Evolutionary conservation across 176 grass and related monocot species (phyloP).

Genomic region (Hordeum vulgare): MorexV3_pseudomolecules_assembly NC_058518.1:138707289-138707788

Average conservation of each 20-base stretch:
- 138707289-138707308: slow-evolving; percentile 25
- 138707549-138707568: no score
- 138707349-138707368: slow-evolving; percentile 55
- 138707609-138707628: slow-evolving; percentile 11
- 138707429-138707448: slow-evolving; percentile 40
- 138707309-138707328: slow-evolving; percentile 33
- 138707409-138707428: slow-evolving; percentile 48
- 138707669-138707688: slow-evolving; percentile 20
- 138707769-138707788: slow-evolving; percentile 45
- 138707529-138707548: no score
- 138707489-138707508: slow-evolving; percentile 28
- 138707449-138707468: slow-evolving; percentile 39
- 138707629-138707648: slow-evolving; percentile 10
- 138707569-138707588: slow-evolving; percentile 24
- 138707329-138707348: slow-evolving; percentile 42
- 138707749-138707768: slow-evolving; percentile 17
- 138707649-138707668: slow-evolving; percentile 14
- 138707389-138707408: slow-evolving; percentile 63
- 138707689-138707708: not conserved
- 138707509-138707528: no score
- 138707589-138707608: slow-evolving; percentile 17
- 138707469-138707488: slow-evolving; percentile 50
- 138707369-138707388: slow-evolving; percentile 52
- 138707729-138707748: slow-evolving; percentile 9
- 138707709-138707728: slow-evolving; percentile 2